phyloP scores from a whole-genome alignment of 495 filamentous ascomycete genomes.

The Neurospora tetrasperma region DNA sequence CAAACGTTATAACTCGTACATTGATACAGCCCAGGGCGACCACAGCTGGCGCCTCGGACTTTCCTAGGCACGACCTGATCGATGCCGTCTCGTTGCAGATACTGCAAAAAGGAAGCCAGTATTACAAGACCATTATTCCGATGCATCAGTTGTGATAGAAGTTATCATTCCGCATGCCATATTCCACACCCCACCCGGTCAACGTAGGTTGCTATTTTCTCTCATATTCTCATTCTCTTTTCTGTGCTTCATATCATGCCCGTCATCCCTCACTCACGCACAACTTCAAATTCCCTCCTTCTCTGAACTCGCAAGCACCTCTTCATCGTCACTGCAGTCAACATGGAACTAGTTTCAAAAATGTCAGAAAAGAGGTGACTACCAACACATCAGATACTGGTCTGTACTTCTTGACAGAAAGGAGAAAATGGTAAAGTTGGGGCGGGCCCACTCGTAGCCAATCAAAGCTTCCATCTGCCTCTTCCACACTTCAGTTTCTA shows the following conservation, averaged over 20 bases:
- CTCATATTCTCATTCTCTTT: background rate
- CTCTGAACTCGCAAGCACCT: background rate
- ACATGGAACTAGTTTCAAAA: background rate
- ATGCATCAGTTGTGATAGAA: conserved; percentile 4
- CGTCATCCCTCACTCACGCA: background rate
- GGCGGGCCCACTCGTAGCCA: background rate
- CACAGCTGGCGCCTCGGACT: background rate
- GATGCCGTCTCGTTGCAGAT: conserved; percentile 3
- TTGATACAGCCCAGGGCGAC: background rate
- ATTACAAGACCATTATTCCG: conserved; percentile 3
- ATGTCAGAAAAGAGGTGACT: conserved; percentile 9
- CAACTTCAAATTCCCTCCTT: background rate
- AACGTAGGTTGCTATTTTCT: background rate
- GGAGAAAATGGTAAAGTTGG: background rate
- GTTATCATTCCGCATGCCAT: conserved; percentile 12
- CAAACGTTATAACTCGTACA: background rate
- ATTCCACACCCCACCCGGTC: conserved; percentile 5
- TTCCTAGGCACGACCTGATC: background rate
- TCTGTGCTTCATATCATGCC: background rate
- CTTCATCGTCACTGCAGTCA: background rate
- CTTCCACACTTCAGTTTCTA: background rate
- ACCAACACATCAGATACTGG: conserved; percentile 8
- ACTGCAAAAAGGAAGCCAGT: background rate
- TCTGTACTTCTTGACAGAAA: background rate
- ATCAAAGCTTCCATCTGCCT: background rate